Base-by-base conservation (phyloP, 345 rosid genomes). In the Melaleuca alternifolia region DNA sequence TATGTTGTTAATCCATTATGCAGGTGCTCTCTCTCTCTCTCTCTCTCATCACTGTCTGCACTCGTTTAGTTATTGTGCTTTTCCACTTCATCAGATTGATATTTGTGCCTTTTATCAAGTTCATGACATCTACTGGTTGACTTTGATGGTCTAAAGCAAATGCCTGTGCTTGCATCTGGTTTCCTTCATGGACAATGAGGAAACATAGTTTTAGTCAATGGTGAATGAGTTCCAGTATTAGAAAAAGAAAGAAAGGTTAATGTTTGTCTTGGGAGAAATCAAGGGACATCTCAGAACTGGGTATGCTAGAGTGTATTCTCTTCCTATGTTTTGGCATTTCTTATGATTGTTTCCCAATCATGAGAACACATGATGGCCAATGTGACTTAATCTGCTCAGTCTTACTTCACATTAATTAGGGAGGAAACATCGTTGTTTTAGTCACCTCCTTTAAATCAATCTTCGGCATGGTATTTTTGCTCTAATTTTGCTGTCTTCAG, bases 1-100 rank as follows among this genome's bases (percentile, higher is more conserved):
- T 52, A 91, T 94, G 11, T 91, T 98, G 90, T 92, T 94, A 90
- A 93, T 98, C 87, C 98, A 98, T 87, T 98, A 95, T 92, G 95
- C 99, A 84, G 99, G 99, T 98, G 89, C 62, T 71, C 13, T 52
- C 50, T 51, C 50, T 23, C 54, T 30, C 46, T 85, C 37, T 77
- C 54, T 85, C 79, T 48, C 24, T 23, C 50, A 37, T 18, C 79
- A 18, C 48, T 37, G 79, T 24, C 26, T 71, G 79, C 48, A 71
- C 24, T 37, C 33, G 79, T 71, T 24, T 71, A 71, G 48, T 71
- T 4, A 71, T 33, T 33, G 79, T 71, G 46, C 79, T 33, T 71
- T 71, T 18, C 48, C 79, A 71, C 79, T 71, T 71, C 79, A 18
- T 21, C 20, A 28, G 71, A 59, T 59, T 59, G 71, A 12, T 59